These are phyloP conservation scores for Penstemon davidsonii DNA, from an alignment of 257 asterid species.

Conservation along the genomic window DNA sequence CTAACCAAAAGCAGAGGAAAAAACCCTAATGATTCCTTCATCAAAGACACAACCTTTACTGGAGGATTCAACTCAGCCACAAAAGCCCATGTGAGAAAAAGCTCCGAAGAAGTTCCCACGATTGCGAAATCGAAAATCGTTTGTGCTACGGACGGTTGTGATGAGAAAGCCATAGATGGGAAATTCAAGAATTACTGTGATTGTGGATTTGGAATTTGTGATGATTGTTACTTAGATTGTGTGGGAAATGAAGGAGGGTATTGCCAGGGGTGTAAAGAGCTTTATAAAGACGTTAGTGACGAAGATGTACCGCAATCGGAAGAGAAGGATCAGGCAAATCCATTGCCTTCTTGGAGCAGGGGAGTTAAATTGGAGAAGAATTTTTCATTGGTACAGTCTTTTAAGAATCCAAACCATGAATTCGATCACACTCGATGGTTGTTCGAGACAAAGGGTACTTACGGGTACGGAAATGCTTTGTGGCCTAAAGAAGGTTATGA, in stretches of 20 bases:
- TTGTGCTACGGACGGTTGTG: constrained; percentile 83
- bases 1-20: constrained; percentile 43
- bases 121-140: constrained; percentile 48
- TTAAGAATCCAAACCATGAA: constrained; percentile 82
- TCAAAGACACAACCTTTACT: constrained; percentile 75
- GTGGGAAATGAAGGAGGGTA: constrained; percentile 48
- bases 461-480: constrained; percentile 93
- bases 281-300: constrained; percentile 45
- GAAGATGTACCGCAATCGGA: constrained; percentile 52
- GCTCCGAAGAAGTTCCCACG: constrained; percentile 41
- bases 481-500: constrained; percentile 82
- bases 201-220: constrained; percentile 76
- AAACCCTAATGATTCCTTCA: constrained; percentile 56
- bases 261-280: constrained; percentile 92
- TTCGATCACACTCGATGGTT: constrained; percentile 85
- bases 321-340: constrained; percentile 64
- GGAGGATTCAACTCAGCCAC: constrained; percentile 86
- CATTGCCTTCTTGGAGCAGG: constrained; percentile 58
- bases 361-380: constrained; percentile 65
- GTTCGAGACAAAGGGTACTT: constrained; percentile 92
- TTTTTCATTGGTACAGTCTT: constrained; percentile 78
- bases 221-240: constrained; percentile 70
- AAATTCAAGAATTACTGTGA: constrained; percentile 55
- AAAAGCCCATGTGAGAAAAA: constrained; percentile 66
- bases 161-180: constrained; percentile 53